These are phyloP conservation scores for Penicillium concentricum DNA, from an alignment of 2,329 filamentous ascomycete genomes.

Conservation along the genomic window DNA sequence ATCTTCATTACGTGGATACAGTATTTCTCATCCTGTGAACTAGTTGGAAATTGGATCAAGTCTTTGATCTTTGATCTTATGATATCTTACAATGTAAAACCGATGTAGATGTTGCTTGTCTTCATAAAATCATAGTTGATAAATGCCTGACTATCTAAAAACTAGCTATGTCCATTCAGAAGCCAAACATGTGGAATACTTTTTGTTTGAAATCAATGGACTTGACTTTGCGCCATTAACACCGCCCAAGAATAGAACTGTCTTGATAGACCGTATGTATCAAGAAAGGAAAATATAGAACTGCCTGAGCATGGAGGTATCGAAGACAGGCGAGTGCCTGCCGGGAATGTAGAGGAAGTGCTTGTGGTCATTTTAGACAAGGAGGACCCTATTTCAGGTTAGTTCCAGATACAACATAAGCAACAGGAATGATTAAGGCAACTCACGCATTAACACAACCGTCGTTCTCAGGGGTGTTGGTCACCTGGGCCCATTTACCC, in stretches of 20 bases:
- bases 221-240: conserved; percentile 26
- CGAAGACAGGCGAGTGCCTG: conserved; percentile 19
- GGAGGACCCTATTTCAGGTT: conserved; percentile 17
- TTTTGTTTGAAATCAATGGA: conserved; percentile 24
- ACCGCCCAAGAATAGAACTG: conserved; percentile 20
- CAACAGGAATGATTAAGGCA: background rate
- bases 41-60: background rate
- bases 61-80: background rate
- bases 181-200: conserved; percentile 23
- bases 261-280: conserved; percentile 19
- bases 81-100: too few relatives aligned
- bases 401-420: background rate
- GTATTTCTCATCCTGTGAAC: background rate
- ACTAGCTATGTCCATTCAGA: conserved; percentile 18
- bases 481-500: conserved; percentile 78
- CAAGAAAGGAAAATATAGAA: conserved; percentile 18
- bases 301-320: conserved; percentile 24
- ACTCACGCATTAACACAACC: conserved; percentile 20
- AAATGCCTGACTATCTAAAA: conserved; percentile 19
- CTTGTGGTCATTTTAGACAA: conserved; percentile 20
- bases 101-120: background rate
- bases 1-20: background rate
- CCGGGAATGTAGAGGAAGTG: conserved; percentile 13
- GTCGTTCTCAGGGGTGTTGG: conserved; percentile 25
- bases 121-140: conserved; percentile 17